Evolutionary conservation across 1,139 yeast genomes (phyloP).

Genomic region (Hansenula lynferdii): DNA sequence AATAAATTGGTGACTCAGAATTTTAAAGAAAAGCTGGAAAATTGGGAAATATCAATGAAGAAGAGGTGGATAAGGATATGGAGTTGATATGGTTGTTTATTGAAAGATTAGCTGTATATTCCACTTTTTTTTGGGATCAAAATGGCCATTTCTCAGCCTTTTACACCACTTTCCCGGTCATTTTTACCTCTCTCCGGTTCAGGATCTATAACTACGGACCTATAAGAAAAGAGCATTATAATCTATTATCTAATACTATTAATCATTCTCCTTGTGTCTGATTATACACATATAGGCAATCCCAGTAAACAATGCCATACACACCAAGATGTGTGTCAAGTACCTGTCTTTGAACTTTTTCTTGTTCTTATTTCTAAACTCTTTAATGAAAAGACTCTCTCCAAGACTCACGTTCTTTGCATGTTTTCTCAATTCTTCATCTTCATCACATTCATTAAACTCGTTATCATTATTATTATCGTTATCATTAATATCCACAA

Average conservation of each 20-base stretch:
- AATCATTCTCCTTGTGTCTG: neutral
- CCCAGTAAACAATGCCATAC: neutral
- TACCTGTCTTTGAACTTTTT: neutral
- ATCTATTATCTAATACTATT: neutral
- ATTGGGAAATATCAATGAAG: too few relatives aligned
- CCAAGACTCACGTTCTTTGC: conserved; percentile 1
- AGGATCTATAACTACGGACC: too few relatives aligned
- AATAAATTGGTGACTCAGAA: too few relatives aligned
- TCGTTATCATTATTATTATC: neutral
- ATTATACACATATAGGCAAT: neutral
- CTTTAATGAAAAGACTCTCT: neutral
- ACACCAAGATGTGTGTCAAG: neutral
- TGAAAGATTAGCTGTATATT: too few relatives aligned
- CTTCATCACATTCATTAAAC: conserved; percentile 1
- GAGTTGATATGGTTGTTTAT: too few relatives aligned
- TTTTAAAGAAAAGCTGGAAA: too few relatives aligned
- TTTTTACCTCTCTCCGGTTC: too few relatives aligned
- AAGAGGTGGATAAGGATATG: neutral
- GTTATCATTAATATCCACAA: neutral
- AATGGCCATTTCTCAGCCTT: too few relatives aligned
- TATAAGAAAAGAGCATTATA: too few relatives aligned
- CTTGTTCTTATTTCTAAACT: neutral
- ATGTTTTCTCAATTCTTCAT: neutral
- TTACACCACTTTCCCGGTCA: too few relatives aligned
- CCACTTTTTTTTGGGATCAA: too few relatives aligned